phyloP scores from a whole-genome alignment of 2,329 filamentous ascomycete genomes.

The Stagonosporopsis tanaceti region DNA sequence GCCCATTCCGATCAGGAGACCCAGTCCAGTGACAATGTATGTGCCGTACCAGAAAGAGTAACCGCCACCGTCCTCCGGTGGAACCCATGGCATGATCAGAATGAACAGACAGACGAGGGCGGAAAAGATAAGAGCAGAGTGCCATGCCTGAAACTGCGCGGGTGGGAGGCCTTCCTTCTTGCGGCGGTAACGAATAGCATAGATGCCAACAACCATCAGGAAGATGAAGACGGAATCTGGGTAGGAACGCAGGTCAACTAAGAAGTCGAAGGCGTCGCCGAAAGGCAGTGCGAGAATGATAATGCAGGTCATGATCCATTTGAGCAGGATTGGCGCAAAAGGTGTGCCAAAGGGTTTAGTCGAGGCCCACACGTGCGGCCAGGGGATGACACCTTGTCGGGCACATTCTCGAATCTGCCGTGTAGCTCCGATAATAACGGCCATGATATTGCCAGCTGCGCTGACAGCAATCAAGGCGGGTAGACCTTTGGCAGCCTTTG shows the following conservation, averaged over 20 bases:
- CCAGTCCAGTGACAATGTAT: constrained; percentile 71
- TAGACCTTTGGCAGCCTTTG: constrained; percentile 61
- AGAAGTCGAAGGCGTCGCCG: constrained; percentile 71
- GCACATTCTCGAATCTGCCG: constrained; percentile 41
- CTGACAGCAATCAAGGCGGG: constrained; percentile 53
- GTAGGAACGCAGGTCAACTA: constrained; percentile 54
- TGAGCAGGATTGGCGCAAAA: constrained; percentile 62
- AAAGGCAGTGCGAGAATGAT: constrained; percentile 59
- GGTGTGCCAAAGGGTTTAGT: constrained; percentile 71
- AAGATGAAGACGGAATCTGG: constrained; percentile 38
- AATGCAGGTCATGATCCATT: constrained; percentile 38
- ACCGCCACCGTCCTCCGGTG: constrained; percentile 65
- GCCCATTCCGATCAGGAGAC: constrained; percentile 29
- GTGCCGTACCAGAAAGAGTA: constrained; percentile 79
- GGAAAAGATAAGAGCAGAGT: constrained; percentile 34
- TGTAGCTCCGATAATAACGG: constrained; percentile 41
- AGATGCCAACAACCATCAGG: constrained; percentile 38
- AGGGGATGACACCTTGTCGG: constrained; percentile 40
- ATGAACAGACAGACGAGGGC: constrained; percentile 50
- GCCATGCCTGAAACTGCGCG: constrained; percentile 35
- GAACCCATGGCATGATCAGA: constrained; percentile 76
- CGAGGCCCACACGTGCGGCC: constrained; percentile 64
- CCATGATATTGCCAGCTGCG: constrained; percentile 41
- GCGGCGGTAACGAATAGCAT: constrained; percentile 35
- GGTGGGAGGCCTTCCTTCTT: constrained; percentile 36